These are phyloP conservation scores for Huntiella bhutanensis DNA, from an alignment of 2,329 filamentous ascomycete genomes.

Conservation along the genomic window DNA sequence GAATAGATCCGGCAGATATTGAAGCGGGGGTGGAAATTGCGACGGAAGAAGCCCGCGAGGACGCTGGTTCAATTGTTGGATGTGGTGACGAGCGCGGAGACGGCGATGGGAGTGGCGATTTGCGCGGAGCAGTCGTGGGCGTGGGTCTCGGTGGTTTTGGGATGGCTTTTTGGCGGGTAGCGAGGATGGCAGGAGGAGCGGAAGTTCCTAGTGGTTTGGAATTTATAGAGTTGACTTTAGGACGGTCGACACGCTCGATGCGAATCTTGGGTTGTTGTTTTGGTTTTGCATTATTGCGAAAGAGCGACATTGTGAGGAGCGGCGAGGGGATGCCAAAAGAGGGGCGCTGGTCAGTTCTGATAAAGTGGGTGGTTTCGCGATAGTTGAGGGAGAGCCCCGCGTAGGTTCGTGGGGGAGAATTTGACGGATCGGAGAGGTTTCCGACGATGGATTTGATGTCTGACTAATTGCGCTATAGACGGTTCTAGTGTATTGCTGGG, in stretches of 20 bases:
- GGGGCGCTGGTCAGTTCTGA: not conserved
- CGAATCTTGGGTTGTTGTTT: constrained; percentile 32
- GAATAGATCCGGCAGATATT: not conserved
- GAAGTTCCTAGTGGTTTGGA: constrained; percentile 20
- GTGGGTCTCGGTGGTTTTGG: not conserved
- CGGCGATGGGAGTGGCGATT: constrained; percentile 6
- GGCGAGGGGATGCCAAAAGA: not conserved
- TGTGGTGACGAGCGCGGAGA: constrained; percentile 10
- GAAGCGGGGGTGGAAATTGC: constrained; percentile 1
- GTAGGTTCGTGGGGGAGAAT: no score
- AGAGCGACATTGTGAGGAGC: constrained; percentile 17
- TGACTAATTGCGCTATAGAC: no score
- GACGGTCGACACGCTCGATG: constrained; percentile 30
- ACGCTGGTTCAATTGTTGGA: constrained; percentile 7
- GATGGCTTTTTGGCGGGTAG: constrained; percentile 13
- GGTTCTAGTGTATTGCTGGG: no score
- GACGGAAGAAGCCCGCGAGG: constrained; percentile 1
- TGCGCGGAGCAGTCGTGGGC: constrained; percentile 3
- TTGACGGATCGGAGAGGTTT: no score
- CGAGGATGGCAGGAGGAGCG: constrained; percentile 14
- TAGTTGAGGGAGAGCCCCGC: no score
- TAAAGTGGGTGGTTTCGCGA: no score
- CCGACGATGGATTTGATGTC: no score
- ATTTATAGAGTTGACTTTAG: constrained; percentile 15
- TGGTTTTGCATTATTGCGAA: constrained; percentile 29